phyloP scores from a whole-genome alignment of 352 stramenopile species.

The Globisporangium emineosum region DNA sequence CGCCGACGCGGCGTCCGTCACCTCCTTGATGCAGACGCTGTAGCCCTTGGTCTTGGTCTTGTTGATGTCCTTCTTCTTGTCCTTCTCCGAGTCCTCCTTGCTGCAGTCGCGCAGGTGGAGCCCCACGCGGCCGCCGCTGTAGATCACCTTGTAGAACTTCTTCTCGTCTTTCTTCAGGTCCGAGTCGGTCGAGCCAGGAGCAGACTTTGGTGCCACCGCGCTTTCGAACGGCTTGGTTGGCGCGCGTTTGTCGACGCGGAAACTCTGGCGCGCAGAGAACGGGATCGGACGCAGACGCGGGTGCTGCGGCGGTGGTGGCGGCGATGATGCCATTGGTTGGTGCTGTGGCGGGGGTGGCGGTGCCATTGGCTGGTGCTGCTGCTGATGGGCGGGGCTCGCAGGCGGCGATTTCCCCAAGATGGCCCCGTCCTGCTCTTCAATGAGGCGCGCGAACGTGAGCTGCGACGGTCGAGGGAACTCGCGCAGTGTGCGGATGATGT shows the following conservation, averaged over 20 bases:
- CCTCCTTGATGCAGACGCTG: slow-evolving; percentile 49
- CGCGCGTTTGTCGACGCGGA: slow-evolving; percentile 36
- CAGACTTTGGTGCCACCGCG: not conserved
- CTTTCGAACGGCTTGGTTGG: slow-evolving; percentile 3
- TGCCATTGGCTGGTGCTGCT: not conserved
- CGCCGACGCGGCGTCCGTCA: slow-evolving; percentile 45
- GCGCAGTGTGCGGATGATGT: slow-evolving; percentile 50
- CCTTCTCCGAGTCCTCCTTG: slow-evolving; percentile 35
- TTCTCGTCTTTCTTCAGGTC: slow-evolving; percentile 35
- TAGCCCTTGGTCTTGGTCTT: slow-evolving; percentile 71
- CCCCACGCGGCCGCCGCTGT: slow-evolving; percentile 45
- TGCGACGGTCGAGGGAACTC: slow-evolving; percentile 51
- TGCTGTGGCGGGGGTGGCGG: not conserved
- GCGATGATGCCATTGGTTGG: not conserved
- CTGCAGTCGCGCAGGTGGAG: slow-evolving; percentile 47
- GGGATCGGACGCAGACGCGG: slow-evolving; percentile 16
- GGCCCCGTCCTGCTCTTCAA: slow-evolving; percentile 24
- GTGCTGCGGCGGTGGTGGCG: not conserved
- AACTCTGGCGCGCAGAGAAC: slow-evolving; percentile 48
- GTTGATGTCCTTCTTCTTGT: slow-evolving; percentile 43
- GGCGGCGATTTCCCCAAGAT: slow-evolving; percentile 5
- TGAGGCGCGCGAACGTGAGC: slow-evolving; percentile 55
- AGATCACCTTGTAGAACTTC: slow-evolving; percentile 68
- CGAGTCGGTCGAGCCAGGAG: slow-evolving; percentile 10
- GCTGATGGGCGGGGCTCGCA: slow-evolving; percentile 4